Base-by-base conservation (phyloP, 2,329 filamentous ascomycete species). In the Graphiopsis chlorocephala region DNA sequence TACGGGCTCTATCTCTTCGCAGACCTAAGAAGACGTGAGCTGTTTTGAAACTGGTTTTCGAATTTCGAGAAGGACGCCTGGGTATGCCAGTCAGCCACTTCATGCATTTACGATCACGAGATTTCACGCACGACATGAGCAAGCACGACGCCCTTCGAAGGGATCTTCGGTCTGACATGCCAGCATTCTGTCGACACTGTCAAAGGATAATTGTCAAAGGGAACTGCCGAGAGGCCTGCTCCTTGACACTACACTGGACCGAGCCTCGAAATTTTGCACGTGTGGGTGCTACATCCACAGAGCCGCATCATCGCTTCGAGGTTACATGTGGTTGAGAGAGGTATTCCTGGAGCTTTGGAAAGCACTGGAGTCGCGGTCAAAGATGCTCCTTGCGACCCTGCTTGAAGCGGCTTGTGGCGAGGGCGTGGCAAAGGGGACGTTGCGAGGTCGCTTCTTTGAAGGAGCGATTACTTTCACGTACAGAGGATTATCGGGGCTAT, bases 1-100 rank as follows among this genome's bases (percentile, higher is more conserved):
- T 66, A 29, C 47, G 66, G 4, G 58, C 52, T 10, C 64, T 68
- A 31, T 66, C 66, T 6, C 7, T 66, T 17, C 63, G 56, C 64
- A 66, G 53, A 25, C 48, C 45, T 31, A 63, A 64, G 25, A 50
- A 50, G 29, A 31, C 53, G 50, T 53, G 50, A 53, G 11, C 50
- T 28, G 26, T 28, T n/a, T 5, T n/a, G 50, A 17, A 4, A 23
- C 7, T 31, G 10, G 0, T 31, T 14, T 31, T 31, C 17, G 17
- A 20, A n/a, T 12, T 28, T 12, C 8, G 26, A 53, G 15, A 52
- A 52, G 6, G 14, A 31, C 12, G 48, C 17, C 29, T 53, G 28
- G 28, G n/a, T 10, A 11, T 11, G 12, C 28, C 17, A 3, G 25
- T 45, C n/a, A n/a, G 15, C 38, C 15, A 20, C 28, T 53, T 17